Evolutionary conservation across 352 stramenopile genomes (phyloP), one percentile per base, ranked within the genome.

Genomic region (Globisporangium apiculatum): DNA sequence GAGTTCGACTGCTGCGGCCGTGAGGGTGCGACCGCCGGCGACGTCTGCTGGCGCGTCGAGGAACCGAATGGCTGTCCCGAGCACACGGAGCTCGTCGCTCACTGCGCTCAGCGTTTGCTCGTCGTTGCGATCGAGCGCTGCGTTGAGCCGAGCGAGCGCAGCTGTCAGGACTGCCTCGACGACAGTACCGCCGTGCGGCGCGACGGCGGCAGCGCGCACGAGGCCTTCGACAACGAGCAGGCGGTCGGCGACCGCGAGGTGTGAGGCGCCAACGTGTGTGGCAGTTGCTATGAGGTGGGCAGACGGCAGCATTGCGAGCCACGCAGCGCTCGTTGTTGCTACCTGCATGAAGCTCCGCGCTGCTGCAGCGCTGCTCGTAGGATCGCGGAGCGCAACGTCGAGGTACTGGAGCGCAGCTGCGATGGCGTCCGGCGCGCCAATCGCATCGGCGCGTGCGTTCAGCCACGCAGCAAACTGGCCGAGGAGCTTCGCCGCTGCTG

Each of bases 271-370:
- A 68, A 88, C 86, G 58, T 85, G 66, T 46, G 73, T 61, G 12
- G 86, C 60, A 31, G 69, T 78, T 18, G 70, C 60, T 37, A 79
- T 51, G 31, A 88, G 62, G 40, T 71, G 69, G 5, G 51, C 69
- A 3, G 80, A 74, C 6, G 68, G 53, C 67, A 90, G 72, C 36
- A 86, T 58, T 40, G 62, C 45, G 18, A 88, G 68, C 55, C 72
- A 81, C 8, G 37, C 40, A 14, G 69, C 72, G 53, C 80, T 88
- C 37, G 53, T 67, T 3, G 74, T 87, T 15, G 71, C 65, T 47
- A 88, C 61, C 65, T 90, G 80, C 77, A 90, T 87, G 47, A 90
- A 87, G 55, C 80, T 90, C 57, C 69, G 85, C 1, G 77, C 75
- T 46, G 80, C 77, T 58, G 76, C 79, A 4, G 66, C 18, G 36